phyloP scores from a whole-genome alignment of 148 eudicot genomes.

The Oxyria digyna region DNA sequence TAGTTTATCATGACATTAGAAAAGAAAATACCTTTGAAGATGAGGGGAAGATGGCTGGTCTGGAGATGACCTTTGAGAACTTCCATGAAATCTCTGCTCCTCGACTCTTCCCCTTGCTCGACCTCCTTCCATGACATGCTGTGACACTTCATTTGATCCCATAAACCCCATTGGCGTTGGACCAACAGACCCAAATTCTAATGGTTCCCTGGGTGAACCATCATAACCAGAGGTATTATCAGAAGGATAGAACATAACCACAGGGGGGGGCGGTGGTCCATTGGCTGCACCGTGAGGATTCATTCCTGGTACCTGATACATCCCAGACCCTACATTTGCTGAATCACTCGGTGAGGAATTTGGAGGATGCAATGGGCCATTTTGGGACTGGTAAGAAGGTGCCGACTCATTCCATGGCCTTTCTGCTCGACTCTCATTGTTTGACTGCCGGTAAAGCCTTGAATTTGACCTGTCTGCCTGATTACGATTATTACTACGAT shows the following conservation, averaged over 20 bases:
- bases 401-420: conserved; percentile 46
- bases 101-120: conserved; percentile 32
- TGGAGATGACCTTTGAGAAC: conserved; percentile 49
- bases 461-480: conserved; percentile 51
- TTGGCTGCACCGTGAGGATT: conserved; percentile 33
- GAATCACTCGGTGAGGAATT: conserved; percentile 36
- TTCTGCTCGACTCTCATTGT: conserved; percentile 39
- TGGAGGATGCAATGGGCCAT: conserved; percentile 37
- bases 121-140: conserved; percentile 35
- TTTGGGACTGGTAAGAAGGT: conserved; percentile 41
- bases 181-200: conserved; percentile 66
- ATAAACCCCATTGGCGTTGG: conserved; percentile 40
- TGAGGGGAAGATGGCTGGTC: conserved; percentile 74
- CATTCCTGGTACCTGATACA: conserved; percentile 42
- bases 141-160: conserved; percentile 31
- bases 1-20: neutral
- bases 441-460: conserved; percentile 30
- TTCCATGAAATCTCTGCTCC: conserved; percentile 45
- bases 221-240: conserved; percentile 38
- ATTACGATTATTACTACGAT: conserved; percentile 39
- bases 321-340: conserved; percentile 37
- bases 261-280: conserved; percentile 37
- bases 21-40: conserved; percentile 28
- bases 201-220: conserved; percentile 47
- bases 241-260: conserved; percentile 69